A percentile compares a stretch with the other conserved stretches of the same genome.
Conservation (phyloP, 1,139 yeast genomes). For the Hanseniaspora gamundiae region DNA sequence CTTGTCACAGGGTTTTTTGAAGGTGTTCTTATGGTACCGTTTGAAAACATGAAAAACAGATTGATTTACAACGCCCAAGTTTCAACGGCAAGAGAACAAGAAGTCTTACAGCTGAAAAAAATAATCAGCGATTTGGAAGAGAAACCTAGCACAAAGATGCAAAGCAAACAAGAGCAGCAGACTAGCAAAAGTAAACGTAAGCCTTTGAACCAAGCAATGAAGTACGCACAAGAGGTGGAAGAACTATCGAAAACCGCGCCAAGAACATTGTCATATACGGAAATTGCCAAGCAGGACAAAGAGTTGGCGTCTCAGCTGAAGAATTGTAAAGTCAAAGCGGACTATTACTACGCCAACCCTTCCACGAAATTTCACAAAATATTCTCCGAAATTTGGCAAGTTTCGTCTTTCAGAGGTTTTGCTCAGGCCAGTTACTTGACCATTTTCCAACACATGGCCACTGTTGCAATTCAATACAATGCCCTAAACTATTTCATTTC, state of each 20-base stretch:
- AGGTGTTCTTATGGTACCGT: constrained; percentile 75
- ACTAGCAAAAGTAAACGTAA: not conserved
- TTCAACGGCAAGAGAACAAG: constrained; percentile 9
- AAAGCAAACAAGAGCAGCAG: not conserved
- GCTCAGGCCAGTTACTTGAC: constrained; percentile 76
- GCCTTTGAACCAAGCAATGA: constrained; percentile 3
- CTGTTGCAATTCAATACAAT: constrained; percentile 74
- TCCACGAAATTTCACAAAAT: constrained; percentile 41
- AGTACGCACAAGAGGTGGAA: not conserved
- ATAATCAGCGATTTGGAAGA: not conserved
- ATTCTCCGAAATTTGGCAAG: constrained; percentile 49
- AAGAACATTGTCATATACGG: not conserved
- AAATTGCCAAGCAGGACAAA: not conserved
- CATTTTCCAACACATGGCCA: constrained; percentile 60
- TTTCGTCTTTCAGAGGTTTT: constrained; percentile 68
- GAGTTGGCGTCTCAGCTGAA: not conserved
- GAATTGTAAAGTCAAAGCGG: not conserved
- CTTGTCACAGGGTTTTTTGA: constrained; percentile 74
- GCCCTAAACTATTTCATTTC: constrained; percentile 21
- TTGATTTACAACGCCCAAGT: constrained; percentile 58
- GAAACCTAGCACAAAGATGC: not conserved
- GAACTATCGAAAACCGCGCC: not conserved
- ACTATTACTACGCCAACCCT: constrained; percentile 26
- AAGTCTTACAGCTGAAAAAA: constrained; percentile 1
- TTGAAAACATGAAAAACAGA: constrained; percentile 78